A percentile compares a stretch with the other conserved stretches of the same genome.
phyloP scores from a whole-genome alignment of 495 filamentous ascomycete genomes.

The Aspergillus kassunensis region DNA sequence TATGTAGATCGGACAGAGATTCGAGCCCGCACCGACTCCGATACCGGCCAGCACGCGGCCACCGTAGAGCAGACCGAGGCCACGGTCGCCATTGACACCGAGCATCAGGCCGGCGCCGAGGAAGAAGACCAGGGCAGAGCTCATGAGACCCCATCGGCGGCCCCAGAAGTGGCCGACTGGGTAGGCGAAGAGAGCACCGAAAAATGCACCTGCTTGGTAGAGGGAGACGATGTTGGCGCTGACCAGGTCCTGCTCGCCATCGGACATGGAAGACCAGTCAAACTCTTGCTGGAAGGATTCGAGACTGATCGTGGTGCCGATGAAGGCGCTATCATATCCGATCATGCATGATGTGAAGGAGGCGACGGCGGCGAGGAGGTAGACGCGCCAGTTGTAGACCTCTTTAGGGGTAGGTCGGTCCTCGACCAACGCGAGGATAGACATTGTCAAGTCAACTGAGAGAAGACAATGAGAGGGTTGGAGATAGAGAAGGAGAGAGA shows the following conservation, averaged over 20 bases:
- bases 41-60: slow-evolving; percentile 72
- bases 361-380: slow-evolving; percentile 61
- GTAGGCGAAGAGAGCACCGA: slow-evolving; percentile 58
- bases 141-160: slow-evolving; percentile 47
- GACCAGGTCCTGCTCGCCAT: slow-evolving; percentile 43
- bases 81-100: slow-evolving; percentile 52
- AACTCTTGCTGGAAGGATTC: slow-evolving; percentile 62
- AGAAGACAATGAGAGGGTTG: not conserved
- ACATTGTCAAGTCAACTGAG: slow-evolving; percentile 36
- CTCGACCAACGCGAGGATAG: slow-evolving; percentile 59
- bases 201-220: slow-evolving; percentile 68
- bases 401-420: slow-evolving; percentile 62
- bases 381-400: slow-evolving; percentile 78
- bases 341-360: slow-evolving; percentile 72
- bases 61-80: slow-evolving; percentile 60
- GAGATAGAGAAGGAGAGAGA: not conserved
- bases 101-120: slow-evolving; percentile 63
- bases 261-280: slow-evolving; percentile 42
- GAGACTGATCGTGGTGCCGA: slow-evolving; percentile 66
- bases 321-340: slow-evolving; percentile 71
- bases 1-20: slow-evolving; percentile 75
- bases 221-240: slow-evolving; percentile 67
- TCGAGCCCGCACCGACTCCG: slow-evolving; percentile 72
- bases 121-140: slow-evolving; percentile 53
- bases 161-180: slow-evolving; percentile 53